These are phyloP conservation scores for Fusarium sp. DNA, from an alignment of 2,329 filamentous ascomycete genomes.

Conservation along the genomic window DNA sequence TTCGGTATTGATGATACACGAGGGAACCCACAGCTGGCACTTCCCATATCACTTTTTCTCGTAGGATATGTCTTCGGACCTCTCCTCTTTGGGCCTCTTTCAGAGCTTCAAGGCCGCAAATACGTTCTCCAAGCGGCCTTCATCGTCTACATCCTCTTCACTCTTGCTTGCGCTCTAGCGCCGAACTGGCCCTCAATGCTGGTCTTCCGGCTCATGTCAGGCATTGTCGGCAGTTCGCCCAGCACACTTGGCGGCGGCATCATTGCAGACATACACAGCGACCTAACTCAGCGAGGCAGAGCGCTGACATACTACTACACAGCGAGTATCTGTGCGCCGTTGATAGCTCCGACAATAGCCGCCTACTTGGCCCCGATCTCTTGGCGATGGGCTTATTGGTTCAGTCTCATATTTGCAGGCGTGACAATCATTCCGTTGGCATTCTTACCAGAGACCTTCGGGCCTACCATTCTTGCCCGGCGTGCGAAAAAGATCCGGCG, in stretches of 20 bases:
- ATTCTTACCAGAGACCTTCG: constrained; percentile 35
- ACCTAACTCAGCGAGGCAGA: constrained; percentile 45
- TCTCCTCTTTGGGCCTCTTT: constrained; percentile 52
- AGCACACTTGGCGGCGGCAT: constrained; percentile 55
- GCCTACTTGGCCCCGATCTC: constrained; percentile 51
- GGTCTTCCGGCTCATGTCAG: constrained; percentile 54
- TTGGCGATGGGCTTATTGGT: constrained; percentile 58
- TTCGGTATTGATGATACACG: background rate
- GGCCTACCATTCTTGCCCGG: constrained; percentile 10
- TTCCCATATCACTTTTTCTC: background rate
- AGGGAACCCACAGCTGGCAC: constrained; percentile 2
- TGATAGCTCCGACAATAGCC: constrained; percentile 54
- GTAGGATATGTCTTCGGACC: constrained; percentile 46
- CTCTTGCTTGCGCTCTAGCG: constrained; percentile 52
- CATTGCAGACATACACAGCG: constrained; percentile 55
- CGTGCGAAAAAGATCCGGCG: background rate
- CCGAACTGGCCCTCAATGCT: constrained; percentile 54
- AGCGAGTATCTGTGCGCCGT: constrained; percentile 51
- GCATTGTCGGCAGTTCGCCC: constrained; percentile 52
- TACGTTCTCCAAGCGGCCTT: constrained; percentile 60
- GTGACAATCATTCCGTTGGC: constrained; percentile 38
- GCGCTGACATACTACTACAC: constrained; percentile 50
- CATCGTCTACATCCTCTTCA: constrained; percentile 50
- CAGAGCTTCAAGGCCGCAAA: constrained; percentile 52
- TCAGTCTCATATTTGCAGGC: constrained; percentile 40